Conservation (phyloP, 805 yeast genomes). For the Starmerella bombicola region DNA sequence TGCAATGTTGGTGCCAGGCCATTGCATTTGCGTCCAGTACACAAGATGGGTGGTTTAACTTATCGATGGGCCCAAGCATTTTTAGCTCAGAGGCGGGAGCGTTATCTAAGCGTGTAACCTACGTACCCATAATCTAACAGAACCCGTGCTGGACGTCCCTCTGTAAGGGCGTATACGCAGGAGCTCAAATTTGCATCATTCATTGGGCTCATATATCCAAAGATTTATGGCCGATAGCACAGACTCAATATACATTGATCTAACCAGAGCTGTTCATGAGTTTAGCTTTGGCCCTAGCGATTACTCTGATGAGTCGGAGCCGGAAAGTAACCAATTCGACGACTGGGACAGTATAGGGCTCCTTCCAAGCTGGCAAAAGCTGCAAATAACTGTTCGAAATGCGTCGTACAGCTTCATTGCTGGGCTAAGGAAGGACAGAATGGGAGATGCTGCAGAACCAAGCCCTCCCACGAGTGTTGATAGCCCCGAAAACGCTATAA, state of each 20-base stretch:
- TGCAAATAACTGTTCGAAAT: slow-evolving; percentile 15
- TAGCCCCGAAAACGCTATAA: background rate
- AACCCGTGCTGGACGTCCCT: too few relatives aligned
- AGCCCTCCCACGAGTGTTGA: background rate
- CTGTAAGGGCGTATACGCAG: too few relatives aligned
- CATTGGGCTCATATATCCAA: too few relatives aligned
- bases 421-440: slow-evolving; percentile 7
- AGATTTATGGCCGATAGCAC: background rate
- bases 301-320: background rate
- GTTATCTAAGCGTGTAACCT: too few relatives aligned
- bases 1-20: too few relatives aligned
- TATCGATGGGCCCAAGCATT: too few relatives aligned
- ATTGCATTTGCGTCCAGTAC: too few relatives aligned
- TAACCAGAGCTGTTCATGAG: slow-evolving; percentile 11
- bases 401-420: slow-evolving; percentile 17
- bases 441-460: background rate
- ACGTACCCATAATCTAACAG: too few relatives aligned
- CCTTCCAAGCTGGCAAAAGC: slow-evolving; percentile 17
- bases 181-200: too few relatives aligned
- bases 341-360: slow-evolving; percentile 19
- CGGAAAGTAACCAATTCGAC: background rate
- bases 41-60: too few relatives aligned
- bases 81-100: too few relatives aligned
- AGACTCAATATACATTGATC: slow-evolving; percentile 3
- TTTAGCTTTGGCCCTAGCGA: slow-evolving; percentile 12